Evolutionary conservation across 208 protist genomes (phyloP).

Genomic region (Tritrichomonas foetus): DNA sequence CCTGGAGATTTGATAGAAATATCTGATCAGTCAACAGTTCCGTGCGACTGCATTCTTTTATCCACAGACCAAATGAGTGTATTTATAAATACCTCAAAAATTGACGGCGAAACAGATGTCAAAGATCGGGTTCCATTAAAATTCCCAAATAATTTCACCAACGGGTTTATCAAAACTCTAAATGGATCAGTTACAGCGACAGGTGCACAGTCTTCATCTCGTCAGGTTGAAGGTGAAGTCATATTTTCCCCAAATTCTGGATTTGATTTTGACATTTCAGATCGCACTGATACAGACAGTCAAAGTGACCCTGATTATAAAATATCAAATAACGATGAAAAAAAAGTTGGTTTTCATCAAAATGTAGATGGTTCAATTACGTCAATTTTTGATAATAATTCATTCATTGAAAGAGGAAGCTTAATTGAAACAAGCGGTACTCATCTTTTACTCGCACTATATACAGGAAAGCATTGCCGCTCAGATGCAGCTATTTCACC

Average conservation of each 20-base stretch:
- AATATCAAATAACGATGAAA: too few relatives aligned
- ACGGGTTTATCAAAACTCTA: neutral
- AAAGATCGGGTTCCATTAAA: neutral
- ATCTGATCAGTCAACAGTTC: neutral
- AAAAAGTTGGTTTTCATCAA: too few relatives aligned
- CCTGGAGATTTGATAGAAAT: slow-evolving; percentile 31
- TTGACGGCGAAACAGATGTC: neutral
- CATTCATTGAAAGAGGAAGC: neutral
- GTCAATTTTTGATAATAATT: neutral
- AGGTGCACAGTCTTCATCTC: neutral
- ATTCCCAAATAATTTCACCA: neutral
- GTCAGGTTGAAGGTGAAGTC: neutral
- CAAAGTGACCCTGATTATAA: too few relatives aligned
- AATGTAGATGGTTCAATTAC: neutral
- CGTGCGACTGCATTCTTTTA: slow-evolving; percentile 7
- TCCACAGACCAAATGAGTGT: neutral
- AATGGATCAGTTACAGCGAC: neutral
- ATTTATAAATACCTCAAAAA: slow-evolving; percentile 5
- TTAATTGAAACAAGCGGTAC: neutral
- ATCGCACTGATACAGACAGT: too few relatives aligned
- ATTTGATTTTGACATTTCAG: too few relatives aligned
- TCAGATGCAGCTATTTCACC: neutral
- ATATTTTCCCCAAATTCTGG: neutral
- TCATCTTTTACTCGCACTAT: neutral
- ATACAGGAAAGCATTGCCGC: neutral